phyloP scores from a whole-genome alignment of 345 rosid species.

The Populus pruinosa region DNA sequence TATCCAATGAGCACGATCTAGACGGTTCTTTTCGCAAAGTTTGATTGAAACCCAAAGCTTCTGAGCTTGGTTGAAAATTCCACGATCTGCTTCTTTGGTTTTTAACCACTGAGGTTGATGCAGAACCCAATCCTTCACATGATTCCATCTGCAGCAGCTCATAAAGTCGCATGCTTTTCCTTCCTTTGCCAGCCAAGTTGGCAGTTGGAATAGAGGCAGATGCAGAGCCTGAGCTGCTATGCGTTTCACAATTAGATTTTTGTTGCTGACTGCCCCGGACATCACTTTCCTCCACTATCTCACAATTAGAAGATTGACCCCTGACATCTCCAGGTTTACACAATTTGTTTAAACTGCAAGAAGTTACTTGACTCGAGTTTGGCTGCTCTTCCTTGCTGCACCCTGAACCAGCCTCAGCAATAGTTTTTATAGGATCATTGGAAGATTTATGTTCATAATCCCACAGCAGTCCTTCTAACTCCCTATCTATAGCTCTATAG shows the following conservation, averaged over 20 bases:
- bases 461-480: slow-evolving; percentile 91
- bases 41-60: slow-evolving; percentile 22
- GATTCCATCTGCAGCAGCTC: slow-evolving; percentile 84
- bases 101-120: slow-evolving; percentile 22
- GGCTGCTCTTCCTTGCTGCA: slow-evolving; percentile 28
- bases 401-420: slow-evolving; percentile 22
- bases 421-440: slow-evolving; percentile 33
- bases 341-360: slow-evolving; percentile 29
- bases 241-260: slow-evolving; percentile 23
- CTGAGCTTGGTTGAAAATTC: slow-evolving; percentile 29
- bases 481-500: slow-evolving; percentile 80
- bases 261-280: slow-evolving; percentile 28
- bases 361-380: slow-evolving; percentile 30
- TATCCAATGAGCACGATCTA: slow-evolving; percentile 29
- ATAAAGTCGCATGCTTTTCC: slow-evolving; percentile 75
- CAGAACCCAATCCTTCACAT: slow-evolving; percentile 37
- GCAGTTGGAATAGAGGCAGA: slow-evolving; percentile 38
- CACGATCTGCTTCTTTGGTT: slow-evolving; percentile 24
- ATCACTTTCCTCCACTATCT: slow-evolving; percentile 45
- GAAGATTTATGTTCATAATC: slow-evolving; percentile 59
- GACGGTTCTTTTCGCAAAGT: slow-evolving; percentile 20
- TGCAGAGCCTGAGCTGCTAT: slow-evolving; percentile 22
- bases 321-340: slow-evolving; percentile 31
- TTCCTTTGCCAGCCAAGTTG: slow-evolving; percentile 49
- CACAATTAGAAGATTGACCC: slow-evolving; percentile 42